phyloP scores from a whole-genome alignment of 352 stramenopile genomes.

The Globisporangium emineosum region DNA sequence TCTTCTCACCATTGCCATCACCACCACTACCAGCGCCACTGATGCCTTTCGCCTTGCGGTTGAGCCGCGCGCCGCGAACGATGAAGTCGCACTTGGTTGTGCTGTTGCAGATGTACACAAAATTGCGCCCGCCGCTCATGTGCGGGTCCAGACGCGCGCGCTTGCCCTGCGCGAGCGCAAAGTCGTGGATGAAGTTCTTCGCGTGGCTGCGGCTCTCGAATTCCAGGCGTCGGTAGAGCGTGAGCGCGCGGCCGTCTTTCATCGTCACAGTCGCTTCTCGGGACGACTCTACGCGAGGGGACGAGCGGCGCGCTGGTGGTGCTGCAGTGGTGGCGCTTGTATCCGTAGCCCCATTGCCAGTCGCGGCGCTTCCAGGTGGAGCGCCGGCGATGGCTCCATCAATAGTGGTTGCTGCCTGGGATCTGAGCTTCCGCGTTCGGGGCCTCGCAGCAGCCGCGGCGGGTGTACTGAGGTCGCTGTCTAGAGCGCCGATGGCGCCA shows the following conservation, averaged over 20 bases:
- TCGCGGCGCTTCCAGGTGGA: neutral
- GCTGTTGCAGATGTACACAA: constrained; percentile 43
- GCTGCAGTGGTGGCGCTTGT: neutral
- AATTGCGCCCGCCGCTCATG: constrained; percentile 44
- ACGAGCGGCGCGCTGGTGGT: neutral
- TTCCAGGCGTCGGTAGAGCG: constrained; percentile 29
- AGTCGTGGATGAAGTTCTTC: constrained; percentile 49
- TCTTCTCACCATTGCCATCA: neutral
- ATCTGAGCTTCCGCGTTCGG: neutral
- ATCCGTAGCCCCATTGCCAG: neutral
- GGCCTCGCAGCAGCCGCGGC: neutral
- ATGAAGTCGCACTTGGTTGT: constrained; percentile 35
- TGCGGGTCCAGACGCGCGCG: constrained; percentile 32
- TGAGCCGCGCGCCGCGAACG: constrained; percentile 18
- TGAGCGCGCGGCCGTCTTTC: constrained; percentile 28
- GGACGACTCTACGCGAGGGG: neutral
- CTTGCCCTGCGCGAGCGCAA: constrained; percentile 47
- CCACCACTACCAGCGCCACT: too few relatives aligned
- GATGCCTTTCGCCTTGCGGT: neutral
- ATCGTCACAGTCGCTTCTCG: neutral
- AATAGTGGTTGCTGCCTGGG: too few relatives aligned
- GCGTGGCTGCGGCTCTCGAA: constrained; percentile 22
- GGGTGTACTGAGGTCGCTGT: neutral
- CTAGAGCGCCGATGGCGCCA: too few relatives aligned
- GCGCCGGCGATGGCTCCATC: too few relatives aligned